These are phyloP conservation scores for Colletotrichum higginsianum DNA, from an alignment of 2,329 filamentous ascomycete species.

Conservation along the genomic window DNA sequence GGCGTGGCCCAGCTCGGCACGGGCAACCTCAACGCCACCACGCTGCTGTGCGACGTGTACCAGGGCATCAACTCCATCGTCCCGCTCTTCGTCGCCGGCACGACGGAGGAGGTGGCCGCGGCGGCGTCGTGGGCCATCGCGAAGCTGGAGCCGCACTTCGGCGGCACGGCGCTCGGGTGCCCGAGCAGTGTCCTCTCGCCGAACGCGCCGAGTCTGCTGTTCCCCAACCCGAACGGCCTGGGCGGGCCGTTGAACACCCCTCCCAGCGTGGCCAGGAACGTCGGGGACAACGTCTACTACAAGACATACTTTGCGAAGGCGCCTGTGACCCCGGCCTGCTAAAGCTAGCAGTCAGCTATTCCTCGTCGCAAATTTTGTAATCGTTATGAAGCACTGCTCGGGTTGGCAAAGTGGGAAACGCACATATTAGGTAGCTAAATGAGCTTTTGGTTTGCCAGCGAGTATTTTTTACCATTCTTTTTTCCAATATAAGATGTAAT, in stretches of 20 bases:
- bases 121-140: slow-evolving; percentile 23
- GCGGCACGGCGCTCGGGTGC: slow-evolving; percentile 27
- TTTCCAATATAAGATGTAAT: too few relatives aligned
- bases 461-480: too few relatives aligned
- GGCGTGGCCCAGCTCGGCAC: slow-evolving; percentile 22
- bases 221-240: background rate
- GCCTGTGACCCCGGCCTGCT: slow-evolving; percentile 25
- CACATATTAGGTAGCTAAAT: too few relatives aligned
- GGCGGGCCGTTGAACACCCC: slow-evolving; percentile 32
- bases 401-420: too few relatives aligned
- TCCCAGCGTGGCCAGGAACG: slow-evolving; percentile 16
- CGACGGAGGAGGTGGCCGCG: slow-evolving; percentile 25
- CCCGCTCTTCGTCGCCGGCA: slow-evolving; percentile 27
- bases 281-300: slow-evolving; percentile 32
- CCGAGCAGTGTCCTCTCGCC: slow-evolving; percentile 22
- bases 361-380: too few relatives aligned
- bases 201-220: slow-evolving; percentile 13
- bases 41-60: slow-evolving; percentile 27
- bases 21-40: slow-evolving; percentile 29
- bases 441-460: too few relatives aligned
- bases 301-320: slow-evolving; percentile 32
- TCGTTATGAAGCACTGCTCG: too few relatives aligned
- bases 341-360: background rate
- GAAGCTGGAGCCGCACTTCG: slow-evolving; percentile 34
- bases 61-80: slow-evolving; percentile 25